Evolutionary conservation across 352 stramenopile genomes (phyloP).

Genomic region (Globisporangium cystogenes): DNA sequence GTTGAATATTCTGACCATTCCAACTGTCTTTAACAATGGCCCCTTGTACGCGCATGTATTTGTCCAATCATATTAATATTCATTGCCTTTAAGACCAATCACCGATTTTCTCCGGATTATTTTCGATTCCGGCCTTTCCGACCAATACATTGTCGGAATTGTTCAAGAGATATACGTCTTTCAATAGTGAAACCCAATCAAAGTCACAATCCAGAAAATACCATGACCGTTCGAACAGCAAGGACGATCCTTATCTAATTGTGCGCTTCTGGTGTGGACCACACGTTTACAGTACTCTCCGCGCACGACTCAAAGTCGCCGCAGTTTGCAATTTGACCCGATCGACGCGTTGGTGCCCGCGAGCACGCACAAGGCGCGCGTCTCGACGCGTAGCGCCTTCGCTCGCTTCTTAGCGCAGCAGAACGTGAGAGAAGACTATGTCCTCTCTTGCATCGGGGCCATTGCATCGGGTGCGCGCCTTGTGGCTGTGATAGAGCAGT

Average conservation of each 20-base stretch:
- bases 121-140: background rate
- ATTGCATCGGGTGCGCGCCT: background rate
- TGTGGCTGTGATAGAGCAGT: background rate
- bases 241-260: background rate
- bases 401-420: constrained; percentile 1
- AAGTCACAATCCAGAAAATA: background rate
- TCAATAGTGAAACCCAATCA: background rate
- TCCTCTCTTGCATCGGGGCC: background rate
- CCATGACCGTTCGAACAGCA: background rate
- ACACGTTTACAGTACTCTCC: background rate
- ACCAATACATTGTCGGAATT: background rate
- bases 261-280: background rate
- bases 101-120: background rate
- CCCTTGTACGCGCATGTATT: no score
- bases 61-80: no score
- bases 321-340: background rate
- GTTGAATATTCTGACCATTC: no score
- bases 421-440: background rate
- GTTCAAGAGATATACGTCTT: background rate
- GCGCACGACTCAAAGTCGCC: background rate
- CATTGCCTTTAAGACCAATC: constrained; percentile 1
- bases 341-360: background rate
- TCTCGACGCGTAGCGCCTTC: background rate
- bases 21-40: no score
- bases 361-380: background rate